Conservation (phyloP, 1,139 yeast species). For the Candida sanyaensis region DNA sequence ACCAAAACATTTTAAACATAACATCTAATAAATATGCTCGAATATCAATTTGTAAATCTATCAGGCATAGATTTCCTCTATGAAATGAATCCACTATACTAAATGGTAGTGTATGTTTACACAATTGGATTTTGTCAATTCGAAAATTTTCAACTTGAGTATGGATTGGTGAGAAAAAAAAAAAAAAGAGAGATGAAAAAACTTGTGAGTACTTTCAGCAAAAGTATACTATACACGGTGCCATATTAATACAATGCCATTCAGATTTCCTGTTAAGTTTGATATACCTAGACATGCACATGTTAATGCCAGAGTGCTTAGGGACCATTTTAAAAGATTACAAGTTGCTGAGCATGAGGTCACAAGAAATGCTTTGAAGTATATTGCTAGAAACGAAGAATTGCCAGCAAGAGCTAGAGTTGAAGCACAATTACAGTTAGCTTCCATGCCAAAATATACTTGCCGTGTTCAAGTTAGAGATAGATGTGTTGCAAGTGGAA, state of each 20-base stretch:
- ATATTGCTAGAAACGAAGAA: conserved; percentile 87
- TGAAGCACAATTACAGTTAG: conserved; percentile 90
- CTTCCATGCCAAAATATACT: conserved; percentile 90
- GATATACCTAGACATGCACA: conserved; percentile 45
- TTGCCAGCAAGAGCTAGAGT: conserved; percentile 84
- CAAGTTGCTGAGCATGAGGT: conserved; percentile 88
- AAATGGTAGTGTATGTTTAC: not conserved
- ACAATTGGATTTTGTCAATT: not conserved
- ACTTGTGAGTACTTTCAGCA: no score
- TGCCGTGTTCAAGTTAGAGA: conserved; percentile 76
- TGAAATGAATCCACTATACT: no score
- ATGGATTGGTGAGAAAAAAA: not conserved
- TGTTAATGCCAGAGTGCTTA: conserved; percentile 71
- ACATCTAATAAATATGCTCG: no score
- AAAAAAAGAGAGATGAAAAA: no score
- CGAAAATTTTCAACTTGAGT: not conserved
- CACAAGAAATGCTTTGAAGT: conserved; percentile 80
- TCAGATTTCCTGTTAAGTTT: conserved; percentile 47
- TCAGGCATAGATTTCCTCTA: no score
- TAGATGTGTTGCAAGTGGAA: conserved; percentile 90
- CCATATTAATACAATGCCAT: conserved; percentile 28
- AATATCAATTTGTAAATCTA: no score
- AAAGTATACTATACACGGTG: no score
- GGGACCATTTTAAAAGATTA: conserved; percentile 89
- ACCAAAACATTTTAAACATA: no score